A percentile compares a stretch with the other conserved stretches of the same genome.
phyloP scores from a whole-genome alignment of 2,329 filamentous ascomycete species.

The Lecanicillium sp. region DNA sequence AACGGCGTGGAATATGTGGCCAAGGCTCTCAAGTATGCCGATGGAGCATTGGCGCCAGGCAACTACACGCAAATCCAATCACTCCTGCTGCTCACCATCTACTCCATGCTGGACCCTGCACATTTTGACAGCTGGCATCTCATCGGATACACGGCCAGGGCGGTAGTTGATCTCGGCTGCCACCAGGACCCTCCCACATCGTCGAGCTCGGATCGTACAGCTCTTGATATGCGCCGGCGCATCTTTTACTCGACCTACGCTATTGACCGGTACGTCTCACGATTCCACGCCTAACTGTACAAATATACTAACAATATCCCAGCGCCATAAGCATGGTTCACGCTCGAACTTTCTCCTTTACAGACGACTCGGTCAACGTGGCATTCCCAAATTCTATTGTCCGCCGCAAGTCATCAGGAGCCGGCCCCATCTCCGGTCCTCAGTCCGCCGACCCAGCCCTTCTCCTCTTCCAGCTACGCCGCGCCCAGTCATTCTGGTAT shows the following conservation, averaged over 20 bases:
- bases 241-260: constrained; percentile 90
- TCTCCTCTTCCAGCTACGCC: constrained; percentile 74
- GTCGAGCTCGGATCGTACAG: constrained; percentile 57
- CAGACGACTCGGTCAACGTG: constrained; percentile 79
- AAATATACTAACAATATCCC: constrained; percentile 13
- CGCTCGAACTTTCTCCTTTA: constrained; percentile 84
- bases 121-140: constrained; percentile 94
- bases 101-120: constrained; percentile 80
- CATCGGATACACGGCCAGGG: constrained; percentile 81
- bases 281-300: no score
- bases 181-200: constrained; percentile 82
- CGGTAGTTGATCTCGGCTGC: constrained; percentile 81
- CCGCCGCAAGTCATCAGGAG: constrained; percentile 33
- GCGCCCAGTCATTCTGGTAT: constrained; percentile 82
- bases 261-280: constrained; percentile 62
- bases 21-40: constrained; percentile 66
- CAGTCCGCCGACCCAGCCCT: constrained; percentile 61
- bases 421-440: constrained; percentile 34
- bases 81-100: constrained; percentile 76
- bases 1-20: constrained; percentile 50
- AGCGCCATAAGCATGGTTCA: constrained; percentile 85
- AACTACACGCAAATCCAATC: constrained; percentile 82
- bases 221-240: constrained; percentile 69
- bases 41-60: constrained; percentile 77
- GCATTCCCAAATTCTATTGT: constrained; percentile 54